phyloP scores from a whole-genome alignment of 1,139 yeast species.

The Geotrichum carabidarum region DNA sequence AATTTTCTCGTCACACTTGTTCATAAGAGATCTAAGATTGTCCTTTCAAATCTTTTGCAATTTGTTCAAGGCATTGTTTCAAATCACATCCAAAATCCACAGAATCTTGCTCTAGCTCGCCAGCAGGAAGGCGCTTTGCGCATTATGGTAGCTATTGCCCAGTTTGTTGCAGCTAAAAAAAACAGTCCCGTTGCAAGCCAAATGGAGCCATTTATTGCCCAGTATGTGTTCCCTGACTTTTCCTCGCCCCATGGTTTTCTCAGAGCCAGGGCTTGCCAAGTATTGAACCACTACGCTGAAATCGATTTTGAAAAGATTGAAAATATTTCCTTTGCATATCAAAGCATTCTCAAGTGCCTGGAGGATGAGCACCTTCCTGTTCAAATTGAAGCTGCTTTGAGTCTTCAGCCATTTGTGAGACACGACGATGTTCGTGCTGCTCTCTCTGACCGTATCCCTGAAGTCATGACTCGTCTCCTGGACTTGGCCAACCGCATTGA shows the following conservation, averaged over 20 bases:
- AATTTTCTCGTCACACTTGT: constrained; percentile 70
- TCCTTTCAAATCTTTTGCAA: constrained; percentile 59
- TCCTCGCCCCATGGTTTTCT: constrained; percentile 62
- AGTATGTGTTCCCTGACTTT: constrained; percentile 69
- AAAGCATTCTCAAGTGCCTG: constrained; percentile 63
- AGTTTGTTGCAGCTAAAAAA: constrained; percentile 47
- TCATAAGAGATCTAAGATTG: constrained; percentile 56
- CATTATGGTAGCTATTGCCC: constrained; percentile 68
- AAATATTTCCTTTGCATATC: constrained; percentile 52
- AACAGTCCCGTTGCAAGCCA: constrained; percentile 57
- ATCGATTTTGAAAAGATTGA: constrained; percentile 50
- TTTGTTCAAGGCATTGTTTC: constrained; percentile 58
- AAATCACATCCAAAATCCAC: constrained; percentile 39
- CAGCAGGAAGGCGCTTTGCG: constrained; percentile 77
- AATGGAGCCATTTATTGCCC: constrained; percentile 64
- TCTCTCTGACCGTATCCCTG: constrained; percentile 62
- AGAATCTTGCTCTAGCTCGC: constrained; percentile 57
- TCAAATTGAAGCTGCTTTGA: constrained; percentile 76
- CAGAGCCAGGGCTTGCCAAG: constrained; percentile 79
- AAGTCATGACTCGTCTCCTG: constrained; percentile 75
- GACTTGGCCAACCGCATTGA: constrained; percentile 77
- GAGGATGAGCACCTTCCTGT: constrained; percentile 61
- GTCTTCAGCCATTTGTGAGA: constrained; percentile 72
- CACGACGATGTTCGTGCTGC: constrained; percentile 64
- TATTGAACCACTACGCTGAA: constrained; percentile 64